A percentile compares a stretch with the other conserved stretches of the same genome.
These are phyloP conservation scores for Zygosaccharomyces kombuchaensis DNA, from an alignment of 805 yeast species.

Conservation along the genomic window DNA sequence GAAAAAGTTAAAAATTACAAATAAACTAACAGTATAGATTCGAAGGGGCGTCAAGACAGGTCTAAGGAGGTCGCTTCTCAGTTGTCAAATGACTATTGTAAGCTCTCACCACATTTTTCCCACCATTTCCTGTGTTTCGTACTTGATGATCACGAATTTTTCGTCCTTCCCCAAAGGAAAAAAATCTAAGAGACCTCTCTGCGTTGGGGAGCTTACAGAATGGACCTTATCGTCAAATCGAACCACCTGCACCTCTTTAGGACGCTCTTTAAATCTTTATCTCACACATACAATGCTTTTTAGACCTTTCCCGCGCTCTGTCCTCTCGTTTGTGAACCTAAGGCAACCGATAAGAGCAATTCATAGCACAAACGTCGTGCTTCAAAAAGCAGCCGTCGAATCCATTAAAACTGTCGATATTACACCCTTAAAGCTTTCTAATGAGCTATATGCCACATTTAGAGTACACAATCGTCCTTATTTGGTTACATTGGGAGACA, in stretches of 20 bases:
- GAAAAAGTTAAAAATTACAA: not conserved
- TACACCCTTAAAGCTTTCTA: slow-evolving; percentile 61
- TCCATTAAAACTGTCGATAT: slow-evolving; percentile 36
- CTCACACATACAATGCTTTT: not conserved
- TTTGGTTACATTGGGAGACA: slow-evolving; percentile 88
- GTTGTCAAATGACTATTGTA: not conserved
- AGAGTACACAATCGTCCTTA: slow-evolving; percentile 80
- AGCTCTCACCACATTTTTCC: no score
- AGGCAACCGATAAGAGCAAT: slow-evolving; percentile 3
- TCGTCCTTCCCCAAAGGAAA: not conserved
- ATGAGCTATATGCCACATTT: slow-evolving; percentile 74
- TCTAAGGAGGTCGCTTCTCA: not conserved
- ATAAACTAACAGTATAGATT: not conserved
- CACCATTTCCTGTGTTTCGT: no score
- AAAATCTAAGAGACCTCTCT: no score
- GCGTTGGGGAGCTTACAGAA: not conserved
- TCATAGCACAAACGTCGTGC: not conserved
- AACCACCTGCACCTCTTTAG: not conserved
- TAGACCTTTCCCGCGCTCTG: not conserved
- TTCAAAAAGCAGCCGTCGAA: slow-evolving; percentile 4
- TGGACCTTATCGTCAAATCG: not conserved
- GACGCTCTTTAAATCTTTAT: not conserved
- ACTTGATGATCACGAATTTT: no score
- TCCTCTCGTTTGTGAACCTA: not conserved
- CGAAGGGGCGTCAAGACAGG: not conserved